Evolutionary conservation across 768 basidiomycete genomes (phyloP), one percentile per base, ranked within the genome.

Genomic region (Coprinopsis cinerea): DNA sequence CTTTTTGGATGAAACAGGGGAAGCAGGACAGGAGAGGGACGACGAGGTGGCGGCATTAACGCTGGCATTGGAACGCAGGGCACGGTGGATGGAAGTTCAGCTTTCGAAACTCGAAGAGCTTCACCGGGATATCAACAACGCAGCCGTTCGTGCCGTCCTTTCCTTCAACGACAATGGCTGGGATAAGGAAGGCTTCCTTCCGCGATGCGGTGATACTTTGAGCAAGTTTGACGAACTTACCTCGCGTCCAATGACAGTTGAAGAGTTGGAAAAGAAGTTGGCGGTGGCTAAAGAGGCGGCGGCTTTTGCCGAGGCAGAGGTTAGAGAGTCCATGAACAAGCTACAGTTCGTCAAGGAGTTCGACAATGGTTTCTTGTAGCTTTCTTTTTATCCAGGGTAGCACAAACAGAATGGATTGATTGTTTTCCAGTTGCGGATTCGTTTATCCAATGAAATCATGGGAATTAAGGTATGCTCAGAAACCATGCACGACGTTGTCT

Each of bases 41-140:
- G 88, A 91, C 59, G 90, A 93, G 60, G 89, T 92, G 5, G 87
- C 85, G 2, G 85, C 85, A 15, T 69, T 92, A 52, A 92, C 89
- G 1, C 69, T 85, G 43, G 89, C 88, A 6, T 76, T 93, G 39
- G 89, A 91, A 62, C 83, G 87, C 53, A 85, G 91, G n/a, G 91
- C 90, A 14, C 76, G 88, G 36, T 93, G 90, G 88, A 92, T 93
- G 87, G 89, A 92, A 65, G 86, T 90, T 18, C 90, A 92, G 63
- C 66, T 93, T 15, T 88, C 87, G 0, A 92, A 92, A 62, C 71
- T 93, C 28, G 90, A 93, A 64, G 90, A 90, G 59, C 73, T 92
- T 27, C 90, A 93, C 57, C 84, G 87, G 24, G 90, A 92, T 56
- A 92, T 92, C 67, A 93, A 92, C 64, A 88, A 81, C 2, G 90